phyloP scores from a whole-genome alignment of 768 basidiomycete species.

The Vishniacozyma victoriae region DNA sequence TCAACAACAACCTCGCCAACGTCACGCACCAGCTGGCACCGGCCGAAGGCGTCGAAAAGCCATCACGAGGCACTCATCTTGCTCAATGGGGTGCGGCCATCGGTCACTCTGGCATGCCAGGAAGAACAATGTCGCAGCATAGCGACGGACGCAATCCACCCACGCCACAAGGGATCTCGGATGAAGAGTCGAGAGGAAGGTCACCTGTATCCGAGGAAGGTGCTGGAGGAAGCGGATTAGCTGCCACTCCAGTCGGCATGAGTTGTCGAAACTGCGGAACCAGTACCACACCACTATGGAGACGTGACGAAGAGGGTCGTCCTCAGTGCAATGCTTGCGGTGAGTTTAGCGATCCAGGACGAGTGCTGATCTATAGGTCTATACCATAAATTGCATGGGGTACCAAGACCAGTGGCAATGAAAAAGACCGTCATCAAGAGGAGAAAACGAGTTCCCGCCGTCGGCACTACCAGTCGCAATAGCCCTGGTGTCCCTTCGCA shows the following conservation, averaged over 20 bases:
- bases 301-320: slow-evolving; percentile 51
- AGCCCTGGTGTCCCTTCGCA: slow-evolving; percentile 19
- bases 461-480: slow-evolving; percentile 15
- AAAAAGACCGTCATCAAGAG: slow-evolving; percentile 99
- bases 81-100: slow-evolving; percentile 1
- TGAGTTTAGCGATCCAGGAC: slow-evolving; percentile 26
- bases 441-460: slow-evolving; percentile 92
- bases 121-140: not conserved
- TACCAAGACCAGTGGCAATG: slow-evolving; percentile 95
- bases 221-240: slow-evolving; percentile 20
- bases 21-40: slow-evolving; percentile 41
- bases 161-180: slow-evolving; percentile 5
- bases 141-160: not conserved
- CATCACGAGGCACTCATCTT: slow-evolving; percentile 9
- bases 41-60: slow-evolving; percentile 44
- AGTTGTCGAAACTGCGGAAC: slow-evolving; percentile 47
- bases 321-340: slow-evolving; percentile 53
- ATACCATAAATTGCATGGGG: slow-evolving; percentile 97
- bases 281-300: slow-evolving; percentile 51
- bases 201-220: slow-evolving; percentile 21
- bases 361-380: slow-evolving; percentile 57
- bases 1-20: slow-evolving; percentile 65
- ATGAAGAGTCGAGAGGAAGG: slow-evolving; percentile 40
- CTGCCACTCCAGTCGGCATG: slow-evolving; percentile 44
- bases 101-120: slow-evolving; percentile 6